Percentiles rank a stretch among this genome's conserved stretches.
Evolutionary conservation across 768 basidiomycete species (phyloP).

Genomic region (Suillus placidus): DNA sequence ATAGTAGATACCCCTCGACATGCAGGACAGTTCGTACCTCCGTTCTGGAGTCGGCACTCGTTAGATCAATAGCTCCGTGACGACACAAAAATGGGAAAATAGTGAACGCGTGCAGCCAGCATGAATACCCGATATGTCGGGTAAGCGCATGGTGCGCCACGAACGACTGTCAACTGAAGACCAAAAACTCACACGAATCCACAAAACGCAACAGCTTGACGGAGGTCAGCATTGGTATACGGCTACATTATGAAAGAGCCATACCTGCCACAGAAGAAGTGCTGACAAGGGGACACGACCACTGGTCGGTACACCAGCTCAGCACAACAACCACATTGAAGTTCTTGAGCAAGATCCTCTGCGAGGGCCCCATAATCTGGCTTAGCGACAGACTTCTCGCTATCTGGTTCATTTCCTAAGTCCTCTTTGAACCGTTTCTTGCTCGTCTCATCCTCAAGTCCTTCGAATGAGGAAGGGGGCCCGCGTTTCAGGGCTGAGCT

Average conservation of each 20-base stretch:
- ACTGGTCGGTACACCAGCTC: conserved; percentile 83
- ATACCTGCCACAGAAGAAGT: conserved; percentile 91
- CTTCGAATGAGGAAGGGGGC: conserved; percentile 62
- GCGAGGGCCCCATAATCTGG: conserved; percentile 41
- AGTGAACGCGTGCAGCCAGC: neutral
- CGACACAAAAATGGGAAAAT: neutral
- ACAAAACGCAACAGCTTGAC: conserved; percentile 74
- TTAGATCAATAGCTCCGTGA: neutral
- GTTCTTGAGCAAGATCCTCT: conserved; percentile 69
- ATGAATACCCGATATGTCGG: neutral
- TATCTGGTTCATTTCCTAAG: conserved; percentile 18
- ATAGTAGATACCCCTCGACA: conserved; percentile 72
- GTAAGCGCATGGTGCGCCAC: neutral
- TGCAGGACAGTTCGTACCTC: conserved; percentile 82
- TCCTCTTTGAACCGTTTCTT: conserved; percentile 66
- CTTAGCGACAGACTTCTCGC: conserved; percentile 18
- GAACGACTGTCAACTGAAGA: neutral
- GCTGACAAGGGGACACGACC: conserved; percentile 81
- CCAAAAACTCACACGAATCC: conserved; percentile 72
- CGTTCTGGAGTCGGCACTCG: conserved; percentile 56
- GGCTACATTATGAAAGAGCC: conserved; percentile 13
- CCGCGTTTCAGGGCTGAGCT: conserved; percentile 54
- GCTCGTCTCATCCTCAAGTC: conserved; percentile 45
- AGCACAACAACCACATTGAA: conserved; percentile 86
- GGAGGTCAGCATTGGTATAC: conserved; percentile 45